Percentiles rank a stretch among this genome's conserved stretches.
Conservation (phyloP, 257 asterid genomes). For the Forsythia viridissima region DNA sequence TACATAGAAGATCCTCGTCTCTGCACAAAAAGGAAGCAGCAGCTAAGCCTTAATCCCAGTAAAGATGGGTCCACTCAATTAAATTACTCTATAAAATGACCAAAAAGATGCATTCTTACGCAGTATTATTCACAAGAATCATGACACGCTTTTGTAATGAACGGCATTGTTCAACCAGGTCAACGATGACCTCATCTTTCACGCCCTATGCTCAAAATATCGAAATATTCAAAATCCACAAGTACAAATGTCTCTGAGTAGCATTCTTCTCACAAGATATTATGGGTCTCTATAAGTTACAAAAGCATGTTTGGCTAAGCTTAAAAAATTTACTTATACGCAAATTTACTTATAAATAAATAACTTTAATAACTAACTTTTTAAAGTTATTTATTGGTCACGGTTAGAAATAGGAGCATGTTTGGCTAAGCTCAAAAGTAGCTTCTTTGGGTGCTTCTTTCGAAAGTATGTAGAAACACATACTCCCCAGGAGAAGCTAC, state of each 20-base stretch:
- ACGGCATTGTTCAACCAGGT: conserved; percentile 93
- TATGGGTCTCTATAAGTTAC: neutral
- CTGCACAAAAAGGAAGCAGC: conserved; percentile 36
- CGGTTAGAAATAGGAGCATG: neutral
- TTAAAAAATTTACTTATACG: neutral
- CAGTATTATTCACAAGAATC: conserved; percentile 83
- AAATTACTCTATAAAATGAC: conserved; percentile 9
- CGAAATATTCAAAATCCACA: conserved; percentile 7
- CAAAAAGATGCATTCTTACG: conserved; percentile 46
- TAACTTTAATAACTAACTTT: neutral
- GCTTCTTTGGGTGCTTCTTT: neutral
- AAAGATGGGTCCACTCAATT: neutral
- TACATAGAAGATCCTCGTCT: conserved; percentile 79
- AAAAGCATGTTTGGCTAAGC: neutral
- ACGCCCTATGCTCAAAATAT: conserved; percentile 56
- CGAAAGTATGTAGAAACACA: too few relatives aligned
- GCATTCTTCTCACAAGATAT: neutral
- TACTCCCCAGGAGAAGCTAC: neutral
- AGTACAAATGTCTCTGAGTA: neutral
- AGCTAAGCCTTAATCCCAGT: neutral
- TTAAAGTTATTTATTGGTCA: neutral
- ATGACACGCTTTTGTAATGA: conserved; percentile 92
- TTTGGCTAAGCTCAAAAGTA: neutral
- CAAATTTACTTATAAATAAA: too few relatives aligned
- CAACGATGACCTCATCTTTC: conserved; percentile 86